A percentile compares a stretch with the other conserved stretches of the same genome.
phyloP scores from a whole-genome alignment of 768 basidiomycete species.

The Lactarius quietus region DNA sequence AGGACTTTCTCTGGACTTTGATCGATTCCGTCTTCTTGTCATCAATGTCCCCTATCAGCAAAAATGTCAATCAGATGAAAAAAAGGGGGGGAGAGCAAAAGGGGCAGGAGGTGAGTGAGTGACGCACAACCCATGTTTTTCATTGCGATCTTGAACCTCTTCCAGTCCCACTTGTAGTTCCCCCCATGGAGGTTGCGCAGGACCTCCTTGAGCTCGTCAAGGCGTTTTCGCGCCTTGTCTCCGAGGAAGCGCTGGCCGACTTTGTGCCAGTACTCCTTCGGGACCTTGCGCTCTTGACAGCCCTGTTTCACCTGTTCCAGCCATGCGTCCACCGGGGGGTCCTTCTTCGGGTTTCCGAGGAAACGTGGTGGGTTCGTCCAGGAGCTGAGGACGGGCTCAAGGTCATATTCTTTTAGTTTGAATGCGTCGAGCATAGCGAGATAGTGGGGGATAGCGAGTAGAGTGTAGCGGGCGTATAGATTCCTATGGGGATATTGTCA shows the following conservation, averaged over 20 bases:
- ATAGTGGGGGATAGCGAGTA: not conserved
- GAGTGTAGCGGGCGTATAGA: not conserved
- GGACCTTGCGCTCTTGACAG: constrained; percentile 66
- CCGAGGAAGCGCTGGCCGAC: constrained; percentile 76
- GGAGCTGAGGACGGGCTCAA: constrained; percentile 59
- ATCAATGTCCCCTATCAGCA: constrained; percentile 62
- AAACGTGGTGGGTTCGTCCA: constrained; percentile 70
- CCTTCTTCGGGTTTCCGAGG: constrained; percentile 64
- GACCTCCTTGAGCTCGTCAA: constrained; percentile 69
- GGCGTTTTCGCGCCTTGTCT: constrained; percentile 60
- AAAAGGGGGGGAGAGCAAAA: not conserved
- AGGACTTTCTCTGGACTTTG: constrained; percentile 50
- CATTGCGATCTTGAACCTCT: constrained; percentile 76
- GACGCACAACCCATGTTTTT: constrained; percentile 76
- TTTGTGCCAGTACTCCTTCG: constrained; percentile 80
- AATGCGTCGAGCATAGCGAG: constrained; percentile 60
- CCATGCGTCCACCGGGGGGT: constrained; percentile 69
- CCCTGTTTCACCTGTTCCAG: constrained; percentile 66
- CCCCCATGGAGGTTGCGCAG: constrained; percentile 72
- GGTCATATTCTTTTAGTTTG: constrained; percentile 75
- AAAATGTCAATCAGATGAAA: not conserved
- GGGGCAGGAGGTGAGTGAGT: not conserved
- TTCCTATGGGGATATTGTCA: constrained; percentile 12
- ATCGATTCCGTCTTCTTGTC: constrained; percentile 54
- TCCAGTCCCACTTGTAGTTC: constrained; percentile 80